These are phyloP conservation scores for Populus euphratica DNA, from an alignment of 345 rosid genomes.

Conservation along the genomic window DNA sequence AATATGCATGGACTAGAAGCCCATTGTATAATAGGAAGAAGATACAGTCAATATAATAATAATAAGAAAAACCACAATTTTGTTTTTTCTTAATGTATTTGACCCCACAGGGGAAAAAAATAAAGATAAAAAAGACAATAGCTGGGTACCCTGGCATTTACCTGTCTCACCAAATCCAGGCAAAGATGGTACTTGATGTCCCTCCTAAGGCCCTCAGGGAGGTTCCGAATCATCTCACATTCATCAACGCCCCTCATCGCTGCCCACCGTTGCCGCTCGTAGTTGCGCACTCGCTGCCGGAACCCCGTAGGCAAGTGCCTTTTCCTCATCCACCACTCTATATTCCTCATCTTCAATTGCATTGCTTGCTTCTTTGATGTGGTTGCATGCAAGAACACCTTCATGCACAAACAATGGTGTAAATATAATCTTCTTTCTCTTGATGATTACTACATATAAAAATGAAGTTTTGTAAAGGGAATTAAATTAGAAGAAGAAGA, in stretches of 20 bases:
- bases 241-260: conserved; percentile 97
- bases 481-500: too few relatives aligned
- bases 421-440: too few relatives aligned
- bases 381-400: conserved; percentile 88
- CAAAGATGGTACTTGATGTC: conserved; percentile 97
- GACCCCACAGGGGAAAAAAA: too few relatives aligned
- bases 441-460: too few relatives aligned
- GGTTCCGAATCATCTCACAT: conserved; percentile 76
- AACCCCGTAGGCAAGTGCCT: conserved; percentile 74
- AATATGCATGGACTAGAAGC: background rate
- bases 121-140: too few relatives aligned
- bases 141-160: conserved; percentile 7
- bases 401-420: background rate
- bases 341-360: conserved; percentile 95
- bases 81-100: too few relatives aligned
- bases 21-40: background rate
- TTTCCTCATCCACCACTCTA: conserved; percentile 99
- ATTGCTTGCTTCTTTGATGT: conserved; percentile 96
- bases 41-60: too few relatives aligned
- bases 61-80: too few relatives aligned
- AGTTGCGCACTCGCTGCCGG: conserved; percentile 84
- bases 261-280: conserved; percentile 92
- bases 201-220: conserved; percentile 88
- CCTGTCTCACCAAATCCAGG: conserved; percentile 89
- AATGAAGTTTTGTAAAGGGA: too few relatives aligned